phyloP scores from a whole-genome alignment of 306 rosid genomes.

The Macrotyloma uniflorum region DNA sequence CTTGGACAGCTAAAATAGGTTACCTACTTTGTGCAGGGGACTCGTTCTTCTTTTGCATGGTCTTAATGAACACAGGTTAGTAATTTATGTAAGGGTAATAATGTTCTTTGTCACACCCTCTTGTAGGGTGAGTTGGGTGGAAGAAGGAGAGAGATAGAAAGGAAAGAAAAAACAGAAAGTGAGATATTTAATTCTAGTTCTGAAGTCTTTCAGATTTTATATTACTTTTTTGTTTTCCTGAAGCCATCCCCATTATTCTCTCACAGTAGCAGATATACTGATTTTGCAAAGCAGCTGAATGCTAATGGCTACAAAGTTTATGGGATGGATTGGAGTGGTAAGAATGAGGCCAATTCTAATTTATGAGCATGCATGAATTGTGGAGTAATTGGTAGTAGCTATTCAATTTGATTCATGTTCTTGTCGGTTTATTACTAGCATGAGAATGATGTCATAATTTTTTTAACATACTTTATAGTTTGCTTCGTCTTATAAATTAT shows the following conservation, averaged over 20 bases:
- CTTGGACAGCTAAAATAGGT: slow-evolving; percentile 22
- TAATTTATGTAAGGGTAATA: not conserved
- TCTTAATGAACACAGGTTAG: slow-evolving; percentile 93
- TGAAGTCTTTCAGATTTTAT: slow-evolving; percentile 8
- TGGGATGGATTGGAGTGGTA: slow-evolving; percentile 98
- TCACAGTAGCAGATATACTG: slow-evolving; percentile 76
- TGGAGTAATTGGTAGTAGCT: slow-evolving; percentile 7
- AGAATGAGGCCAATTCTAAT: slow-evolving; percentile 32
- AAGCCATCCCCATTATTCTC: slow-evolving; percentile 29
- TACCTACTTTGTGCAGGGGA: slow-evolving; percentile 68
- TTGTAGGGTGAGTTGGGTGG: not conserved
- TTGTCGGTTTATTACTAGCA: not conserved
- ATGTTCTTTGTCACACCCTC: not conserved
- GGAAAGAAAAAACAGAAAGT: not conserved
- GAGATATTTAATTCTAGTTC: not conserved
- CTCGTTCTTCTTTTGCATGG: slow-evolving; percentile 85
- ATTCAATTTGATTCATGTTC: slow-evolving; percentile 10
- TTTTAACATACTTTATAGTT: not conserved
- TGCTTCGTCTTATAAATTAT: not conserved
- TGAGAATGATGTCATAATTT: not conserved
- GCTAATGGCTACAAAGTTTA: slow-evolving; percentile 84
- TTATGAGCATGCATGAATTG: slow-evolving; percentile 1
- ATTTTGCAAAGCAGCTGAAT: slow-evolving; percentile 84
- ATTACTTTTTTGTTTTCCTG: slow-evolving; percentile 24
- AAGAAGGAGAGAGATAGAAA: not conserved